Conservation (phyloP, 2,329 filamentous ascomycete species). For the Ophiostoma ulmi region DNA sequence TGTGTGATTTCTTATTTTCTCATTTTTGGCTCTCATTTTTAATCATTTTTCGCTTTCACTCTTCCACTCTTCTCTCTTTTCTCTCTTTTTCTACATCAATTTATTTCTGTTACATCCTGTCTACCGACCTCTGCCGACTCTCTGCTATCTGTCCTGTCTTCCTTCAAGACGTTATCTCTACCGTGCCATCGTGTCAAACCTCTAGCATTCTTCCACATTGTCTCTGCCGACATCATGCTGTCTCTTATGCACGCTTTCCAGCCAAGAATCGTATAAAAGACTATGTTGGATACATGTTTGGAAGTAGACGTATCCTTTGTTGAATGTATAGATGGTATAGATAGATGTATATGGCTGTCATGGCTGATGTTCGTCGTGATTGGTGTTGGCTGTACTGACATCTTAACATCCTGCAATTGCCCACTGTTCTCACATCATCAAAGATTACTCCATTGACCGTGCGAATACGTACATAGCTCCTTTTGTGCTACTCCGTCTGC, state of each 20-base stretch:
- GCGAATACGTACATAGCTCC: not conserved
- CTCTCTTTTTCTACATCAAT: not conserved
- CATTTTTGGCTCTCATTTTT: not conserved
- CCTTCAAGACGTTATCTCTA: not conserved
- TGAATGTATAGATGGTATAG: not conserved
- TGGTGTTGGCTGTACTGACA: not conserved
- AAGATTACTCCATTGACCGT: not conserved
- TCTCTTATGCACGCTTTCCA: slow-evolving; percentile 1
- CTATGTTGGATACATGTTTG: not conserved
- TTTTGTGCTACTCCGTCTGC: not conserved
- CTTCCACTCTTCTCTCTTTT: not conserved
- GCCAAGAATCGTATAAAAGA: not conserved
- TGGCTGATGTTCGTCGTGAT: too few relatives aligned
- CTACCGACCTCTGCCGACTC: not conserved
- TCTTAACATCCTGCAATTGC: not conserved
- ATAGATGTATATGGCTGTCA: not conserved
- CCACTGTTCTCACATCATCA: not conserved
- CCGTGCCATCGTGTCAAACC: not conserved
- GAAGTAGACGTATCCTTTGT: not conserved
- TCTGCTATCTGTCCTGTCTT: not conserved
- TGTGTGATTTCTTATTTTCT: not conserved
- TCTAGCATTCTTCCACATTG: not conserved
- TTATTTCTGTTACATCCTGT: not conserved
- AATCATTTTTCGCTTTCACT: not conserved
- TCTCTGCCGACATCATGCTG: slow-evolving; percentile 7